These are phyloP conservation scores for Cladophialophora psammophila DNA, from an alignment of 2,329 filamentous ascomycete genomes.

Conservation along the genomic window DNA sequence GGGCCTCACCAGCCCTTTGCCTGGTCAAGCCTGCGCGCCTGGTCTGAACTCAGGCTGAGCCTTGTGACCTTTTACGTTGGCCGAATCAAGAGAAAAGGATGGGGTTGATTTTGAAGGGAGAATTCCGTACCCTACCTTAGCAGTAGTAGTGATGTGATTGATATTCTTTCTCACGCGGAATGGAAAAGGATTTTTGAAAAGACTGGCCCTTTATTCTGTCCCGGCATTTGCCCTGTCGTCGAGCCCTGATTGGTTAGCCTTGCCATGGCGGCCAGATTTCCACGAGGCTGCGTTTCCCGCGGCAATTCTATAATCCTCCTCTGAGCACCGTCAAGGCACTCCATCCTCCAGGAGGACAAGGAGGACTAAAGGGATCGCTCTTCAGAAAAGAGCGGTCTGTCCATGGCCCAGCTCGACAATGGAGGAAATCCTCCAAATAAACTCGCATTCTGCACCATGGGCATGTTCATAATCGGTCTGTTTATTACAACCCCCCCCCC, in stretches of 20 bases:
- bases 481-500: background rate
- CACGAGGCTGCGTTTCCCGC: background rate
- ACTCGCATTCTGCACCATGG: conserved; percentile 72
- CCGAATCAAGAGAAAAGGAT: too few relatives aligned
- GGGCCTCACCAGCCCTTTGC: too few relatives aligned
- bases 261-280: background rate
- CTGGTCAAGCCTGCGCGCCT: too few relatives aligned
- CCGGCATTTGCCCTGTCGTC: background rate
- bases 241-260: background rate
- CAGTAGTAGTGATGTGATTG: too few relatives aligned
- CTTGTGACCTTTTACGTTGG: background rate
- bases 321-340: background rate
- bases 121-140: too few relatives aligned
- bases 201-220: too few relatives aligned
- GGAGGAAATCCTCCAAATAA: conserved; percentile 2
- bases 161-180: too few relatives aligned
- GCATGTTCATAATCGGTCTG: conserved; percentile 73
- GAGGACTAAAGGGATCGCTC: background rate
- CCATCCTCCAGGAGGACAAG: background rate
- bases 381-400: background rate
- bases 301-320: background rate
- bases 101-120: too few relatives aligned
- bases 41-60: background rate
- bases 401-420: background rate
- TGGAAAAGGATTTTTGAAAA: too few relatives aligned